phyloP scores from a whole-genome alignment of 2,329 filamentous ascomycete genomes.

The Corynespora cassiicola region DNA sequence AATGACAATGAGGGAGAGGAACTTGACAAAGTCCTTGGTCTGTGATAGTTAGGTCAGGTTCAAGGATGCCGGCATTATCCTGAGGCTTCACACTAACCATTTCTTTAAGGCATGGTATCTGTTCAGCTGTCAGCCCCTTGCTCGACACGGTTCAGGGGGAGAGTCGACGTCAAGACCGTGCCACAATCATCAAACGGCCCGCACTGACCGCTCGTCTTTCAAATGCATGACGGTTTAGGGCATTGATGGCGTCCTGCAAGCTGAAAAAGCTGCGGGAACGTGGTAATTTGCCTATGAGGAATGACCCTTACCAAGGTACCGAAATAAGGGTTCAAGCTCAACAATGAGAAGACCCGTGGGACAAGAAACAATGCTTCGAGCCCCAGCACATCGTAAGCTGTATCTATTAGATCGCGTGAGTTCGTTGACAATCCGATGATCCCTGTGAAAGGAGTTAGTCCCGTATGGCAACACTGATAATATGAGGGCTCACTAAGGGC shows the following conservation, averaged over 20 bases:
- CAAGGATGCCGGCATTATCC: too few species aligned
- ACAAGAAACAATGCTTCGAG: constrained; percentile 90
- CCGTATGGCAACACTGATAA: background rate
- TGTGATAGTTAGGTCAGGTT: constrained; percentile 33
- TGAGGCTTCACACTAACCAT: constrained; percentile 67
- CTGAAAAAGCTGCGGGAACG: too few species aligned
- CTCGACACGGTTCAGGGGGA: background rate
- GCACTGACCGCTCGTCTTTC: constrained; percentile 4
- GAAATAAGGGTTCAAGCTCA: constrained; percentile 89
- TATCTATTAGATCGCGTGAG: constrained; percentile 70
- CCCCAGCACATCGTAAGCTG: constrained; percentile 87
- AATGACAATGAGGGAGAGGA: constrained; percentile 77
- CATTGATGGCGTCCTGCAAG: too few species aligned
- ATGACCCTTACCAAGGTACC: constrained; percentile 67
- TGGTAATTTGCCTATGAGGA: too few species aligned
- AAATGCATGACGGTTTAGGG: too few species aligned
- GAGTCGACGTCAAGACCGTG: constrained; percentile 5
- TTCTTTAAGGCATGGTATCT: constrained; percentile 88
- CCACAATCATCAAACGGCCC: constrained; percentile 9
- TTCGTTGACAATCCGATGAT: constrained; percentile 69
- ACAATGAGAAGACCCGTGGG: constrained; percentile 82
- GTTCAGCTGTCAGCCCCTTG: constrained; percentile 23
- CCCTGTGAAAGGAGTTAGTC: constrained; percentile 53
- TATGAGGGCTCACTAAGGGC: constrained; percentile 65
- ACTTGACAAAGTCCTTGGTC: constrained; percentile 88